Base-by-base conservation (phyloP, 148 eudicot genomes). In the Cornus kousa region DNA sequence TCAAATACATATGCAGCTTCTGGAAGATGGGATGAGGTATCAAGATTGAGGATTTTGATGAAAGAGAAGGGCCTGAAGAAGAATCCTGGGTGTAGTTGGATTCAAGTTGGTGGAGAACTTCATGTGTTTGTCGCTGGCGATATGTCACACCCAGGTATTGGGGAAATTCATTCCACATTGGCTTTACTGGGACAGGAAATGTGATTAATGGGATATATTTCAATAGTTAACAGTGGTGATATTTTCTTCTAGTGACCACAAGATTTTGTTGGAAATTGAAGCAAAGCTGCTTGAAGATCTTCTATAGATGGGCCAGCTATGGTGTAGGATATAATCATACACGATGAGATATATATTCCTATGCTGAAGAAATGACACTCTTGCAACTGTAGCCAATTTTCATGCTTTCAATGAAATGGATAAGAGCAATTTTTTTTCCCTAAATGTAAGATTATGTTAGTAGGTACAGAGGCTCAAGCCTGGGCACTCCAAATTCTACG, bases 21-120 rank as follows among this genome's bases (percentile, higher is more conserved):
- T 24, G 89, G 87, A 74, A 86, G 43, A 70, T 88, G 93, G 87
- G 79, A 55, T 83, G 81, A 83, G 46, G 83, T 82, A 64, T 82
- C 83, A 5, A 65, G 79, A 72, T 43, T 75, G 81, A 83, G 90
- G 79, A 13, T 74, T 46, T 23, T 84, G 13, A 83, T 88, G 87
- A 90, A 79, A 81, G 73, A 32, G 35, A 83, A 55, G 75, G 82
- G 87, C 17, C 20, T 81, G 71, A 66, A 20, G 70, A 88, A 90
- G 77, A 74, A 33, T 37, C 85, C 88, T 9, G 90, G 89, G 32
- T 86, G 90, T 74, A 90, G 89, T 83, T 89, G 89, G 88, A 79
- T 83, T 78, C 85, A 84, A 74, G 81, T 86, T 40, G 89, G 89
- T 28, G 74, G 68, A 46, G 83, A 88, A 46, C 48, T 23, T 75